phyloP scores from a whole-genome alignment of 768 basidiomycete genomes.

The Hygrocybe coccinea region DNA sequence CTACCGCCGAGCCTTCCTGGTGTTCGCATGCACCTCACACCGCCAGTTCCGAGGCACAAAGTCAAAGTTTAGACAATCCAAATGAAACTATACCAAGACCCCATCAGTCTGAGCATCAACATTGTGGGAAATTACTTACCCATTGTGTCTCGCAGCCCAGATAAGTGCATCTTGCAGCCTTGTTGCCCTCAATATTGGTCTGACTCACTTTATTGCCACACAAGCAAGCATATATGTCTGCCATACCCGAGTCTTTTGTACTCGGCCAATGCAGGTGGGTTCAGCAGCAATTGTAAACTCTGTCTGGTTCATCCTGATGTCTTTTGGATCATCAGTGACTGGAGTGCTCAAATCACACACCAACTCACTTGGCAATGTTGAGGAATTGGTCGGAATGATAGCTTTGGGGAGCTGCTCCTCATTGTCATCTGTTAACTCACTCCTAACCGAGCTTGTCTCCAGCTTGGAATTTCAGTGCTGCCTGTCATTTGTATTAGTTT shows the following conservation, averaged over 20 bases:
- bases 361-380: background rate
- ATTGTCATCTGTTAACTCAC: background rate
- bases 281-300: background rate
- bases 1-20: background rate
- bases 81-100: background rate
- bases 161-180: background rate
- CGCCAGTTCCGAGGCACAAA: background rate
- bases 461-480: no score
- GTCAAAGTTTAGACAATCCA: background rate
- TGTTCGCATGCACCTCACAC: background rate
- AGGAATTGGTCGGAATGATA: background rate
- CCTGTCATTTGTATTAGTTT: no score
- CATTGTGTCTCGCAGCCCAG: background rate
- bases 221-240: background rate
- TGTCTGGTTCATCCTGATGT: background rate
- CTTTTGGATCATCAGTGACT: background rate
- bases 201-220: background rate
- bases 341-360: background rate
- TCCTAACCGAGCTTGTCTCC: conserved; percentile 6
- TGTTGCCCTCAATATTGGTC: background rate
- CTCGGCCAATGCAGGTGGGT: background rate
- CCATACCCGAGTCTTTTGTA: background rate
- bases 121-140: background rate
- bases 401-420: background rate
- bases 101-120: background rate